Conservation (phyloP, 1,139 yeast species). For the Suhomyces choctaworum region DNA sequence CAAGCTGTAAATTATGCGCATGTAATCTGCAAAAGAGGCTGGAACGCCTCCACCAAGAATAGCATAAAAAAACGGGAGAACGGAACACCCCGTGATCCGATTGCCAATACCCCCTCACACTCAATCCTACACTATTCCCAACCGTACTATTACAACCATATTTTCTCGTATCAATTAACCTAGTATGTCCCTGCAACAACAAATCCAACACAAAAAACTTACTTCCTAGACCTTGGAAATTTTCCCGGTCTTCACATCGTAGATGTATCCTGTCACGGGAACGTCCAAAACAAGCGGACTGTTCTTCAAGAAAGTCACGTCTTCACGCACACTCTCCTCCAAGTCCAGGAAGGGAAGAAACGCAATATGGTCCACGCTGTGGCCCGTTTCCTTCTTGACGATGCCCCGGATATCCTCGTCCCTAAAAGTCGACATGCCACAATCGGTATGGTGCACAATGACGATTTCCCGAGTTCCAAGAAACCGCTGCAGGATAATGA, state of each 20-base stretch:
- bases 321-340: conserved; percentile 36
- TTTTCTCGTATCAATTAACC: too few species aligned
- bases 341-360: conserved; percentile 38
- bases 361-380: conserved; percentile 28
- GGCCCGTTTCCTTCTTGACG: conserved; percentile 30
- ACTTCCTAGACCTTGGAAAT: conserved; percentile 20
- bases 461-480: conserved; percentile 42
- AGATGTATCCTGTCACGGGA: conserved; percentile 38
- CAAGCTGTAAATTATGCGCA: too few species aligned
- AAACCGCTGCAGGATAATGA: conserved; percentile 38
- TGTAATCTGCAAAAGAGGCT: too few species aligned
- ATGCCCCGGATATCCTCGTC: conserved; percentile 30
- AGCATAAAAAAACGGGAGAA: too few species aligned
- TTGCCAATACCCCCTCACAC: too few species aligned
- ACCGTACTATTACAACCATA: too few species aligned
- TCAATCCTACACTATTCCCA: too few species aligned
- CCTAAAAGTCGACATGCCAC: conserved; percentile 44
- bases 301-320: conserved; percentile 25
- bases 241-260: conserved; percentile 38
- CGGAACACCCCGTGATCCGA: too few species aligned
- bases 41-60: too few species aligned
- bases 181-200: too few species aligned
- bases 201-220: too few species aligned
- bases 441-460: conserved; percentile 43
- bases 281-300: conserved; percentile 30